phyloP scores from a whole-genome alignment of 768 basidiomycete species.

The Hygrocybe coccinea region DNA sequence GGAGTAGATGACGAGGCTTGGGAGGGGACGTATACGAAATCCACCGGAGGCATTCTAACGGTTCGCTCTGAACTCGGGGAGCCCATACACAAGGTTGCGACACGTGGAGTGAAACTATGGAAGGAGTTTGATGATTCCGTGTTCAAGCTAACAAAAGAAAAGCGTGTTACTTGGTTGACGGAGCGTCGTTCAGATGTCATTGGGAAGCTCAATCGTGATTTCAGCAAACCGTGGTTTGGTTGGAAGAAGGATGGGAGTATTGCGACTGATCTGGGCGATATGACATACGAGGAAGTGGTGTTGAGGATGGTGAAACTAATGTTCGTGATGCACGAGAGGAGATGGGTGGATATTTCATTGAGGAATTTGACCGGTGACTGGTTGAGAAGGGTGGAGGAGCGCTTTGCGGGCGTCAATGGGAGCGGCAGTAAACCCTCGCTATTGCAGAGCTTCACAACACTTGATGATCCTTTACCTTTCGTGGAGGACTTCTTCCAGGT shows the following conservation, averaged over 20 bases:
- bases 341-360: constrained; percentile 90
- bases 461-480: constrained; percentile 78
- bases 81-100: constrained; percentile 99
- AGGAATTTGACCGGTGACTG: constrained; percentile 96
- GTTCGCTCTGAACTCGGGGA: constrained; percentile 97
- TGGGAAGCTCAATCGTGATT: constrained; percentile 87
- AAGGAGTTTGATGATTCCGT: constrained; percentile 97
- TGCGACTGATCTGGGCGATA: constrained; percentile 83
- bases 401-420: constrained; percentile 87
- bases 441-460: constrained; percentile 73
- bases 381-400: constrained; percentile 91
- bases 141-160: constrained; percentile 94
- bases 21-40: constrained; percentile 92
- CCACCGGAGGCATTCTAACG: constrained; percentile 93
- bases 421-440: constrained; percentile 73
- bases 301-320: constrained; percentile 89
- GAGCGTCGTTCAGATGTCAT: constrained; percentile 89
- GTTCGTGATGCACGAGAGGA: constrained; percentile 85
- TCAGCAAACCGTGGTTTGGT: constrained; percentile 95
- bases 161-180: constrained; percentile 81
- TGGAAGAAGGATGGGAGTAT: constrained; percentile 89
- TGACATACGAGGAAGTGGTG: constrained; percentile 98
- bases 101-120: constrained; percentile 95
- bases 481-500: constrained; percentile 77
- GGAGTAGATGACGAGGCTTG: constrained; percentile 87